Evolutionary conservation across 495 filamentous ascomycete genomes (phyloP), one percentile per base, ranked within the genome.

Genomic region (Hamigera avellanea): DNA sequence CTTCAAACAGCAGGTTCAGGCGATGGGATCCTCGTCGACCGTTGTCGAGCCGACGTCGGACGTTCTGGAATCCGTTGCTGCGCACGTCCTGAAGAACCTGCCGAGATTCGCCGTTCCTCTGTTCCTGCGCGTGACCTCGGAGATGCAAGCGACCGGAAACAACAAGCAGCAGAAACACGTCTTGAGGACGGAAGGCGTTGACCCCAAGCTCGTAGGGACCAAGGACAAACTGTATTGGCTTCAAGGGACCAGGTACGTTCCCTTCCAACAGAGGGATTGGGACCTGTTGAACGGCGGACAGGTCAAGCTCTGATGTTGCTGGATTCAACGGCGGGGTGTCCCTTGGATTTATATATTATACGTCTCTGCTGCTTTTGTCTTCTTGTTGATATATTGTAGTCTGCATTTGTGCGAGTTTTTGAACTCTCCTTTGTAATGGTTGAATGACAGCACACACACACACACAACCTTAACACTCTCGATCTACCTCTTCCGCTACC

Each of bases 141-240:
- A 66, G 6, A 70, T 78, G 52, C 69, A 80, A 36, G 61, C 69
- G 0, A 95, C 87, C 7, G 85, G 86, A 0, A 95, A 83, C 42
- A 83, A 86, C 43, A 95, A 95, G 61, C 83, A 91, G 51, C 78
- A 87, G 53, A 95, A 73, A 54, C 70, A 78, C 45, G 53, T 61
- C 0, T 53, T 95, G 39, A 63, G 83, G n/a, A 58, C 54, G 1
- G 68, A 89, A 41, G 88, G 86, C 0, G 84, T 91, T 2, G 72
- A 88, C 46, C 79, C 78, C 0, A 49, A 44, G 3, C 70, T 70
- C 28, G 67, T 76, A 0, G 67, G 65, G 1, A 34, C 52, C 37
- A 47, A 50, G 7, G 83, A 89, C 39, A 61, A 64, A 35, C n/a
- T 93, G 25, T 93, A 71, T 54, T 85, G 80, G 80, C 54, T 82